These are phyloP conservation scores for Parmales sp. DNA, from an alignment of 108 stramenopile genomes.

Conservation along the genomic window DNA sequence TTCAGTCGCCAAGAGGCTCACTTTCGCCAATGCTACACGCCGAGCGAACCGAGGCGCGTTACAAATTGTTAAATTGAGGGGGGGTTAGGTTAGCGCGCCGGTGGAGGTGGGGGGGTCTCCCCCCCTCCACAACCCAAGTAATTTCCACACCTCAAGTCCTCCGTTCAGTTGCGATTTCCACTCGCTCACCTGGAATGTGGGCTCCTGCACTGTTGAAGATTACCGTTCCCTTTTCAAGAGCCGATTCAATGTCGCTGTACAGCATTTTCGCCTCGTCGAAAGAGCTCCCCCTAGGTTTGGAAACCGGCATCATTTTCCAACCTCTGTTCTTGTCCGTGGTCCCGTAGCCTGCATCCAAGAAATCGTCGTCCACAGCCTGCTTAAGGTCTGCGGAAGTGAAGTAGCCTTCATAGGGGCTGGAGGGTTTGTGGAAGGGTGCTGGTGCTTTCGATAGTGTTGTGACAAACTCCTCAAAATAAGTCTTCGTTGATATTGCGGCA, in stretches of 20 bases:
- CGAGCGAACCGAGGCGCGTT: no score
- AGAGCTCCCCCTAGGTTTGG: slow-evolving; percentile 50
- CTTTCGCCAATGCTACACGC: slow-evolving; percentile 65
- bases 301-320: slow-evolving; percentile 49
- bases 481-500: no score
- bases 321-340: slow-evolving; percentile 53
- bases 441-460: no score
- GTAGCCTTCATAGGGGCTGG: no score
- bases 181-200: slow-evolving; percentile 65
- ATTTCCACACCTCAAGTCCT: no score
- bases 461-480: no score
- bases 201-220: slow-evolving; percentile 73
- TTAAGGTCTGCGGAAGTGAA: neutral
- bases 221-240: slow-evolving; percentile 66
- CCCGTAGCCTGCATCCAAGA: slow-evolving; percentile 65
- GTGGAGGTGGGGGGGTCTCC: no score
- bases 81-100: no score
- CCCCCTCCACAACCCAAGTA: no score
- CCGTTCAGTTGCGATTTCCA: no score
- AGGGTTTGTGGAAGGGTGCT: no score
- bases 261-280: slow-evolving; percentile 73
- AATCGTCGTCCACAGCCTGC: slow-evolving; percentile 53
- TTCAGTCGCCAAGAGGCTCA: slow-evolving; percentile 63
- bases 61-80: no score
- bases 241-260: slow-evolving; percentile 43